phyloP scores from a whole-genome alignment of 2,329 filamentous ascomycete genomes.

The Fusarium globosum region DNA sequence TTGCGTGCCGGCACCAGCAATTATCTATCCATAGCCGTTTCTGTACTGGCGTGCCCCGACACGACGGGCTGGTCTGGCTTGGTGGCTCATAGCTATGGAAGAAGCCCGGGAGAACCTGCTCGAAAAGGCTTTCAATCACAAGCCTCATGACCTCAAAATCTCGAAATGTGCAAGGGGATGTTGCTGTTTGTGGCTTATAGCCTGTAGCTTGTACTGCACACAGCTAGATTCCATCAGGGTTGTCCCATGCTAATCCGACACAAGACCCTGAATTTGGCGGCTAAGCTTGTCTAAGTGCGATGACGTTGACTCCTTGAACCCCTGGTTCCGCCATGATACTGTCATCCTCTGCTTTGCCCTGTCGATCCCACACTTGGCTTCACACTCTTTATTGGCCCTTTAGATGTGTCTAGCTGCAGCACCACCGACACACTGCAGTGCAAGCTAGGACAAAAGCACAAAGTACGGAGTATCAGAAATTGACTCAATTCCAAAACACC shows the following conservation, averaged over 20 bases:
- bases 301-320: conserved; percentile 28
- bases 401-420: neutral
- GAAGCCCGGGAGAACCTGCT: neutral
- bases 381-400: neutral
- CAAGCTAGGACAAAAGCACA: neutral
- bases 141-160: conserved; percentile 9
- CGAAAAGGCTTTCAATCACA: neutral
- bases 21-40: conserved; percentile 17
- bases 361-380: neutral
- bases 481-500: conserved; percentile 27
- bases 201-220: neutral
- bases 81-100: conserved; percentile 1
- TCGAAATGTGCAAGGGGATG: neutral
- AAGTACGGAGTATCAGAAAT: neutral
- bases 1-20: neutral
- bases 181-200: neutral
- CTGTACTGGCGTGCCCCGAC: conserved; percentile 25
- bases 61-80: conserved; percentile 3
- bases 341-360: neutral
- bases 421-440: neutral
- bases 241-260: conserved; percentile 5
- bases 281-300: conserved; percentile 17
- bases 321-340: neutral
- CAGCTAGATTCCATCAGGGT: neutral
- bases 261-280: conserved; percentile 27